Evolutionary conservation across 2,329 filamentous ascomycete genomes (phyloP).

Genomic region (Sarocladium strictum): DNA sequence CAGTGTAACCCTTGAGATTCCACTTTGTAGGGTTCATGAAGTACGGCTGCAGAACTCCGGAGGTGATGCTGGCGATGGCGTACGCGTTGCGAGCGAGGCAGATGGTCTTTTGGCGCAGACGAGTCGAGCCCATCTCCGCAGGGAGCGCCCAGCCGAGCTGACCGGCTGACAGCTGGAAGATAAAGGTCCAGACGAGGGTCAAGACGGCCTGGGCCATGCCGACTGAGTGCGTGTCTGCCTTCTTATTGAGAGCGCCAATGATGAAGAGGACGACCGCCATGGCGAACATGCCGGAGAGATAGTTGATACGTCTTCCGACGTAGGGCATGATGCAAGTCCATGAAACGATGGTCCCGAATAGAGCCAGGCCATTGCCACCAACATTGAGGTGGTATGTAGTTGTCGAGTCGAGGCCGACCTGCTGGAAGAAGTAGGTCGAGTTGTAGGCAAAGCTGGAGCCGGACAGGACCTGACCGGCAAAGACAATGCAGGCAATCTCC

Average conservation of each 20-base stretch:
- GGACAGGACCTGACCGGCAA: constrained; percentile 29
- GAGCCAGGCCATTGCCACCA: constrained; percentile 28
- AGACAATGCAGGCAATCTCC: constrained; percentile 30
- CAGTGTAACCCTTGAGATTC: constrained; percentile 32
- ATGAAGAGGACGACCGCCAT: constrained; percentile 30
- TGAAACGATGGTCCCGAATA: constrained; percentile 31
- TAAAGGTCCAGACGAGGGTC: constrained; percentile 27
- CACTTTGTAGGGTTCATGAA: constrained; percentile 30
- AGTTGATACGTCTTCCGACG: constrained; percentile 38
- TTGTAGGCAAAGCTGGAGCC: constrained; percentile 31
- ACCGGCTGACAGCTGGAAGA: constrained; percentile 30
- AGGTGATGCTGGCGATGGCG: constrained; percentile 15
- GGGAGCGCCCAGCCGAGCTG: constrained; percentile 24
- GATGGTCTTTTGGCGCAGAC: constrained; percentile 17
- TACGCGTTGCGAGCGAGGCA: constrained; percentile 17
- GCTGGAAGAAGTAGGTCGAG: constrained; percentile 33
- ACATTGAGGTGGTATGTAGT: constrained; percentile 30
- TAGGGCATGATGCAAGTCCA: constrained; percentile 33
- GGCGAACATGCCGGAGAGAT: constrained; percentile 36
- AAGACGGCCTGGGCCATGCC: constrained; percentile 25
- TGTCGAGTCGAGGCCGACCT: constrained; percentile 24
- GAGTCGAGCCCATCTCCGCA: constrained; percentile 24
- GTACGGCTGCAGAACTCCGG: constrained; percentile 21
- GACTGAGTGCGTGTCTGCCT: constrained; percentile 15
- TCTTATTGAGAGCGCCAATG: constrained; percentile 35